phyloP scores from a whole-genome alignment of 805 yeast genomes.

The Saccharomycopsis fodiens region DNA sequence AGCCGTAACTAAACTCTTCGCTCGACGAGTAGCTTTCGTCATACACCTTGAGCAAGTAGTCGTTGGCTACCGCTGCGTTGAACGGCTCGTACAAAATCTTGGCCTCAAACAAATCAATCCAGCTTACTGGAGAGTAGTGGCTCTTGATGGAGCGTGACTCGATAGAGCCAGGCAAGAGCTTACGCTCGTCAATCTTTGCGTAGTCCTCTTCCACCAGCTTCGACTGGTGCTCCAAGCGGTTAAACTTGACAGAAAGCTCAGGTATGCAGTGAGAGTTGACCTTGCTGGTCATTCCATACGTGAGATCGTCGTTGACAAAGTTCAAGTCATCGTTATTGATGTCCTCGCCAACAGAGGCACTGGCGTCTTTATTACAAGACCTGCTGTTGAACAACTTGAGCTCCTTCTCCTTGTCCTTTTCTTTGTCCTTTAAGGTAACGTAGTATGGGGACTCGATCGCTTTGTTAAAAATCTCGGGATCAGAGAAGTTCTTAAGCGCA shows the following conservation, averaged over 20 bases:
- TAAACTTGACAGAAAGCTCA: slow-evolving; percentile 29
- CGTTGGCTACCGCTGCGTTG: slow-evolving; percentile 16
- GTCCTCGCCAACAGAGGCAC: slow-evolving; percentile 12
- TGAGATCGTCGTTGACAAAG: slow-evolving; percentile 32
- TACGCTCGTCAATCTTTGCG: slow-evolving; percentile 18
- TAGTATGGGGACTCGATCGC: slow-evolving; percentile 4
- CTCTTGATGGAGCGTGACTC: slow-evolving; percentile 29
- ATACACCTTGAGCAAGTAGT: slow-evolving; percentile 22
- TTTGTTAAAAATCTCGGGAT: slow-evolving; percentile 29
- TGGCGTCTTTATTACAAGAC: slow-evolving; percentile 5
- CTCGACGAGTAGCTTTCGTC: slow-evolving; percentile 29
- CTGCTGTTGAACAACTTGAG: slow-evolving; percentile 11
- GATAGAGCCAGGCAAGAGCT: slow-evolving; percentile 24
- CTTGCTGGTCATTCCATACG: slow-evolving; percentile 50
- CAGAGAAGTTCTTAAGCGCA: slow-evolving; percentile 36
- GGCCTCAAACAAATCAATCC: slow-evolving; percentile 23
- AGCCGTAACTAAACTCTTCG: slow-evolving; percentile 33
- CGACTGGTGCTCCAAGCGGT: slow-evolving; percentile 6
- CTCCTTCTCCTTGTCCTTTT: slow-evolving; percentile 20
- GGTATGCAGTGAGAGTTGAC: slow-evolving; percentile 30
- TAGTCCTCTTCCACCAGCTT: not conserved
- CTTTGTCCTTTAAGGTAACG: slow-evolving; percentile 17
- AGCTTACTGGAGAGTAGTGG: slow-evolving; percentile 20
- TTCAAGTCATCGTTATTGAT: slow-evolving; percentile 19
- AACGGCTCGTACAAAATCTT: slow-evolving; percentile 22